These are phyloP conservation scores for Fomitopsis schrenkii DNA, from an alignment of 1,284 basidiomycete species.

Conservation along the genomic window DNA sequence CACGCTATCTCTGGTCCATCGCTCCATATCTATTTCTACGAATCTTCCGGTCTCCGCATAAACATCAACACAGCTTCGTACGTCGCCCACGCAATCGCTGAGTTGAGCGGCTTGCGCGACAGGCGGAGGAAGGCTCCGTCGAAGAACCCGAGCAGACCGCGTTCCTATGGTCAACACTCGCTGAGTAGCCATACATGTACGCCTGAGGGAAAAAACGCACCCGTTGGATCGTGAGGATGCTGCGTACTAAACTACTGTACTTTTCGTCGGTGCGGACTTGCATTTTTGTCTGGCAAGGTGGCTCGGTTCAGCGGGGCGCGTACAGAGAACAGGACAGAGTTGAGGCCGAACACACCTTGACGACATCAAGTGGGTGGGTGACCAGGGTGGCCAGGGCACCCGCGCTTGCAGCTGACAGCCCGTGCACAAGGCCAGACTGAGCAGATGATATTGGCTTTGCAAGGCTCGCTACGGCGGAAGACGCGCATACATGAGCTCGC, in stretches of 20 bases:
- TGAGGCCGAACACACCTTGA: slow-evolving; percentile 56
- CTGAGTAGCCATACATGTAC: not conserved
- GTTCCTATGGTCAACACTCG: slow-evolving; percentile 46
- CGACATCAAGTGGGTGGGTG: slow-evolving; percentile 89
- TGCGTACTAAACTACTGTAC: slow-evolving; percentile 68
- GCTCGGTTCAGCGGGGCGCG: too few species aligned
- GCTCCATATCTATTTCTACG: not conserved
- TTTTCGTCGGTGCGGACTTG: slow-evolving; percentile 75
- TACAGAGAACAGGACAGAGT: too few species aligned
- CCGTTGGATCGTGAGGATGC: slow-evolving; percentile 62
- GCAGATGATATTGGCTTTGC: slow-evolving; percentile 37
- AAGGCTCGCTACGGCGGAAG: slow-evolving; percentile 21
- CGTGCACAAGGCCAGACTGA: slow-evolving; percentile 47
- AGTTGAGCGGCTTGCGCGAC: slow-evolving; percentile 85
- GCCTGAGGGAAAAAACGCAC: slow-evolving; percentile 38
- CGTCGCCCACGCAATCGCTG: slow-evolving; percentile 89
- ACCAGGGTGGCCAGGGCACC: slow-evolving; percentile 77
- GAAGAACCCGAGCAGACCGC: slow-evolving; percentile 77
- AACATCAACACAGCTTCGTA: slow-evolving; percentile 81
- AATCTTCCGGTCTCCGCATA: slow-evolving; percentile 26
- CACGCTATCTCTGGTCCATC: too few species aligned
- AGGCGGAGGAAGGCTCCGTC: slow-evolving; percentile 82
- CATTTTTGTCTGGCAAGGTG: slow-evolving; percentile 67
- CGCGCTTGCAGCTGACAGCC: slow-evolving; percentile 67
- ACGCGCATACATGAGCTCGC: not conserved